Evolutionary conservation across 495 filamentous ascomycete genomes (phyloP).

Genomic region (Bombardia bombarda): DNA sequence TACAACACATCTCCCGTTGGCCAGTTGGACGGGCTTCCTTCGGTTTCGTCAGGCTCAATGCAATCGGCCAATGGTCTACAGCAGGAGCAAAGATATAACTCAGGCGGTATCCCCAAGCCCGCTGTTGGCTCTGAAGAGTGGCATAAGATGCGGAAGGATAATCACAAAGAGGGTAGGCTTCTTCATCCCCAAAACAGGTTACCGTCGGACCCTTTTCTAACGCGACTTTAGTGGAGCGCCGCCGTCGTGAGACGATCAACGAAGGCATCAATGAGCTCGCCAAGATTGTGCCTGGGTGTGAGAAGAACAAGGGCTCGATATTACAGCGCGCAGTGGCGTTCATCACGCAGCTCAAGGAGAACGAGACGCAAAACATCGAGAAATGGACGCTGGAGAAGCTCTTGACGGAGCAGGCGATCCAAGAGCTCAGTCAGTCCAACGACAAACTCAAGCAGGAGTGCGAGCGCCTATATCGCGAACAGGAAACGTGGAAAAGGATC

Average conservation of each 20-base stretch:
- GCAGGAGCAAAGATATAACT: conserved; percentile 14
- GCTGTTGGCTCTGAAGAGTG: conserved; percentile 93
- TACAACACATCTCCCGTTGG: conserved; percentile 27
- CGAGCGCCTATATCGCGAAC: conserved; percentile 64
- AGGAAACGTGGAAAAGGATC: conserved; percentile 77
- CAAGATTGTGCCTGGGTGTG: conserved; percentile 94
- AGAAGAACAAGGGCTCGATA: conserved; percentile 98
- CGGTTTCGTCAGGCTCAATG: conserved; percentile 30
- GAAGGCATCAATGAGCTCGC: conserved; percentile 98
- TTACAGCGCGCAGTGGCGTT: conserved; percentile 89
- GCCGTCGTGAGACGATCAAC: conserved; percentile 96
- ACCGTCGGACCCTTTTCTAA: not conserved
- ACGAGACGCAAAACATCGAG: conserved; percentile 86
- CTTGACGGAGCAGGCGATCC: conserved; percentile 87
- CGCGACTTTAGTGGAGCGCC: conserved; percentile 69
- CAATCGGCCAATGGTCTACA: conserved; percentile 25
- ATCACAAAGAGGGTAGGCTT: conserved; percentile 94
- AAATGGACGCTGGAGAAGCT: conserved; percentile 97
- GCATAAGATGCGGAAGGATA: conserved; percentile 96
- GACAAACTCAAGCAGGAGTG: conserved; percentile 82
- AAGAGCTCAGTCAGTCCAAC: conserved; percentile 77
- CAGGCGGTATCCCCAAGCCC: conserved; percentile 50
- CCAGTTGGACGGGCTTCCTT: conserved; percentile 41
- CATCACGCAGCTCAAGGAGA: conserved; percentile 89
- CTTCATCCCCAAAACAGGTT: not conserved